Percentiles rank a stretch among this genome's conserved stretches.
Evolutionary conservation across 73 alveolate genomes (phyloP).

Genomic region (Paramecium sonneborni): DNA sequence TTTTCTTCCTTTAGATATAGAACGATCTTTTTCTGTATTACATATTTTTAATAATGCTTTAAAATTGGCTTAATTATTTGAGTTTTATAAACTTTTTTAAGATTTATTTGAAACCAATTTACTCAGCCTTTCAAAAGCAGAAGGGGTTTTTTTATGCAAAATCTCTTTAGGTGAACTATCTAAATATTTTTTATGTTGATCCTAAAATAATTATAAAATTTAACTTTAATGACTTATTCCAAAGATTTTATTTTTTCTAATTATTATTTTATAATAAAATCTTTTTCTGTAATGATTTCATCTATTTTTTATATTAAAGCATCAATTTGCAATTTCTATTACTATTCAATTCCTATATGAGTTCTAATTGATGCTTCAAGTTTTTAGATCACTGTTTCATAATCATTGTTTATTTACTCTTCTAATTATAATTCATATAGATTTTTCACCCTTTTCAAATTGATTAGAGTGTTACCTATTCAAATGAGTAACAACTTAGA

Average conservation of each 20-base stretch:
- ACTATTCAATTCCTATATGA: neutral
- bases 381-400: constrained; percentile 13
- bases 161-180: neutral
- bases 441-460: neutral
- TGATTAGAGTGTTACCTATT: neutral
- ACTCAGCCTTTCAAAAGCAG: constrained; percentile 2
- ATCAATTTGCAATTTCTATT: constrained; percentile 7
- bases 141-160: neutral
- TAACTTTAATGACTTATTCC: neutral
- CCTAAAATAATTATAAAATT: neutral
- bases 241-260: constrained; percentile 18
- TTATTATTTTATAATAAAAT: neutral
- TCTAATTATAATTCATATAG: neutral
- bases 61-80: neutral
- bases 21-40: neutral
- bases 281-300: neutral
- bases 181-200: neutral
- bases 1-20: neutral
- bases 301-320: neutral
- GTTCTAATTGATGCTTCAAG: constrained; percentile 29
- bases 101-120: neutral
- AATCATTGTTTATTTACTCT: neutral
- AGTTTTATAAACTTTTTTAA: neutral
- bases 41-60: neutral
- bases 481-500: neutral